Evolutionary conservation across 1,284 basidiomycete genomes (phyloP).

Genomic region (Melampsora abietis-canadensis): DNA sequence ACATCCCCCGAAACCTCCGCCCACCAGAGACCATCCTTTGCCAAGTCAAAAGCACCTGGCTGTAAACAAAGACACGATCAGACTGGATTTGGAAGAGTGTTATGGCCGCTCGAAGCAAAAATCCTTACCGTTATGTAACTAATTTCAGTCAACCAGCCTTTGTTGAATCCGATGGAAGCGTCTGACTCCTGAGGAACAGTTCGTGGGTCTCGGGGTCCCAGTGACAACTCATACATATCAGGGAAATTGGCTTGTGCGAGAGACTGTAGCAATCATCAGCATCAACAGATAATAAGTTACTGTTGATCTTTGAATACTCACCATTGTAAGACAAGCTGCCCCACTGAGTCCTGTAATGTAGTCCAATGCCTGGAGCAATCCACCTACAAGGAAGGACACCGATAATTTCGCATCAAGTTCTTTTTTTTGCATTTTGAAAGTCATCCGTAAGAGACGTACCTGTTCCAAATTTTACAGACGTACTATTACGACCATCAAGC

Average conservation of each 20-base stretch:
- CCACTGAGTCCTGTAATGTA: constrained; percentile 24
- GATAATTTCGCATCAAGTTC: no score
- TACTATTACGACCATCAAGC: constrained; percentile 62
- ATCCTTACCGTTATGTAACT: constrained; percentile 15
- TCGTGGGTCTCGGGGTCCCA: constrained; percentile 1
- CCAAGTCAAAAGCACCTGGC: neutral
- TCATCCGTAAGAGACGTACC: constrained; percentile 52
- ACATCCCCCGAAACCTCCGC: constrained; percentile 1
- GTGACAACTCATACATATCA: constrained; percentile 3
- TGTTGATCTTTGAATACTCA: neutral
- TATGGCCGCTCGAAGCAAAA: no score
- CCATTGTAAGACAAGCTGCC: constrained; percentile 20
- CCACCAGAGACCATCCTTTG: constrained; percentile 16
- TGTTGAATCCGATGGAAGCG: neutral
- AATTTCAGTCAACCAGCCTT: constrained; percentile 25
- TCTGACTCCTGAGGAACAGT: neutral
- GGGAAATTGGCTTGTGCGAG: constrained; percentile 26
- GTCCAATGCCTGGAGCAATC: constrained; percentile 22
- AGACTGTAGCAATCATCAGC: constrained; percentile 3
- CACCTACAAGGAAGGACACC: neutral
- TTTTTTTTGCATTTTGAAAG: neutral
- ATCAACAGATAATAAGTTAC: neutral
- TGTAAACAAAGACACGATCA: neutral
- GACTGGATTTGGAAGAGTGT: no score
- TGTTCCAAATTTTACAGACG: constrained; percentile 61